These are phyloP conservation scores for Trematosphaeria pertusa DNA, from an alignment of 2,329 filamentous ascomycete genomes.

Conservation along the genomic window DNA sequence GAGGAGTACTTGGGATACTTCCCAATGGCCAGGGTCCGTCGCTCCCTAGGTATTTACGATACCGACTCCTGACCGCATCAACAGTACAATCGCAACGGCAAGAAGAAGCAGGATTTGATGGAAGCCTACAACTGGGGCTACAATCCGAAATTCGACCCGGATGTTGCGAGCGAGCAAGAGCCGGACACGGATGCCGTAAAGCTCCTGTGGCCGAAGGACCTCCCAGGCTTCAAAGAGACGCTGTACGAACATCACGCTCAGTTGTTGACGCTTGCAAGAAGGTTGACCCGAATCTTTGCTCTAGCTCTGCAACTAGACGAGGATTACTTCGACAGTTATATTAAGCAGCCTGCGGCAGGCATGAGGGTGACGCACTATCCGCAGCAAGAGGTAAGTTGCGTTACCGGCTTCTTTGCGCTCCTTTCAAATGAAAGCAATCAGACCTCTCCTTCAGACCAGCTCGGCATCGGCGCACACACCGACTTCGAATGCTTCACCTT, in stretches of 20 bases:
- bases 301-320: conserved; percentile 63
- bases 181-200: conserved; percentile 6
- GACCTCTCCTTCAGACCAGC: conserved; percentile 6
- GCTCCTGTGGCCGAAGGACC: conserved; percentile 10
- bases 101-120: conserved; percentile 54
- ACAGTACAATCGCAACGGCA: conserved; percentile 57
- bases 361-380: conserved; percentile 34
- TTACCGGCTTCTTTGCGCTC: not conserved
- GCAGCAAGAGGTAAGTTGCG: conserved; percentile 8
- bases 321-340: conserved; percentile 62
- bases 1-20: conserved; percentile 47
- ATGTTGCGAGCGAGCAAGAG: conserved; percentile 15
- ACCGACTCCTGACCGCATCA: not conserved
- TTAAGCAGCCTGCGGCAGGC: conserved; percentile 56
- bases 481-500: conserved; percentile 21
- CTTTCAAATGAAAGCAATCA: not conserved
- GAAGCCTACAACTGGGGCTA: conserved; percentile 35
- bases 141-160: conserved; percentile 23
- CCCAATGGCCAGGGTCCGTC: conserved; percentile 34
- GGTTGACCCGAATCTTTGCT: conserved; percentile 61
- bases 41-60: not conserved
- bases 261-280: conserved; percentile 60
- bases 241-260: conserved; percentile 57
- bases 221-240: conserved; percentile 58
- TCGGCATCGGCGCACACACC: conserved; percentile 17